These are phyloP conservation scores for Euphorbia tirucalli DNA, from an alignment of 345 rosid genomes.

Conservation along the genomic window DNA sequence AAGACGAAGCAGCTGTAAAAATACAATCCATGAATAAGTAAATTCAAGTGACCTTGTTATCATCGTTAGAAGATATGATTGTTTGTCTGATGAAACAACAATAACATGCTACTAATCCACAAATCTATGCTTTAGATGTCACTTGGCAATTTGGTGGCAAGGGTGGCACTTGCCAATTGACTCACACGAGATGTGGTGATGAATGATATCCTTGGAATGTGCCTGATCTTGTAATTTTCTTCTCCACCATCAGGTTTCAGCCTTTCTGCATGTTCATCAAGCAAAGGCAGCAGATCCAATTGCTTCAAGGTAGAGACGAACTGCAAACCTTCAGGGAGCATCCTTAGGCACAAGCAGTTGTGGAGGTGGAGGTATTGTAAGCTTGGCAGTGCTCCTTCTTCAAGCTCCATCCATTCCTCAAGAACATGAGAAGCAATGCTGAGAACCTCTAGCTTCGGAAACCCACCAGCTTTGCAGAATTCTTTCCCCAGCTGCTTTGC, in stretches of 20 bases:
- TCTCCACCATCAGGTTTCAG: constrained; percentile 40
- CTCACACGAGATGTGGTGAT: constrained; percentile 20
- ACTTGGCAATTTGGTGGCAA: constrained; percentile 3
- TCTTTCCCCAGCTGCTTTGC: constrained; percentile 34
- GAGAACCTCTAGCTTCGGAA: constrained; percentile 40
- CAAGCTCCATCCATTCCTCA: constrained; percentile 41
- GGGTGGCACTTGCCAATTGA: constrained; percentile 11
- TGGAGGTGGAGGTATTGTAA: constrained; percentile 34
- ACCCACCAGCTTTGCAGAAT: constrained; percentile 39
- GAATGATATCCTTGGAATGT: constrained; percentile 33
- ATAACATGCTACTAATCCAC: neutral
- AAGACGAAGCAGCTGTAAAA: neutral
- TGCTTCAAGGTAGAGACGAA: constrained; percentile 34
- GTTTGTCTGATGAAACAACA: neutral
- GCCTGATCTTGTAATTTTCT: constrained; percentile 38
- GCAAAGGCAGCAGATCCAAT: constrained; percentile 34
- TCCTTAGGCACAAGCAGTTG: constrained; percentile 29
- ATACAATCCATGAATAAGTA: neutral
- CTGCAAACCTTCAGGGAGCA: constrained; percentile 47
- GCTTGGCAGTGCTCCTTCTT: constrained; percentile 42
- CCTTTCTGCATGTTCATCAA: constrained; percentile 31
- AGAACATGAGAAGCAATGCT: constrained; percentile 34
- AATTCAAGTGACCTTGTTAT: neutral
- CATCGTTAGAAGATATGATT: neutral
- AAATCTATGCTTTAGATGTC: constrained; percentile 14